Percentiles rank a stretch among this genome's conserved stretches.
These are phyloP conservation scores for Cardamine occulta DNA, from an alignment of 345 rosid genomes.

Conservation along the genomic window DNA sequence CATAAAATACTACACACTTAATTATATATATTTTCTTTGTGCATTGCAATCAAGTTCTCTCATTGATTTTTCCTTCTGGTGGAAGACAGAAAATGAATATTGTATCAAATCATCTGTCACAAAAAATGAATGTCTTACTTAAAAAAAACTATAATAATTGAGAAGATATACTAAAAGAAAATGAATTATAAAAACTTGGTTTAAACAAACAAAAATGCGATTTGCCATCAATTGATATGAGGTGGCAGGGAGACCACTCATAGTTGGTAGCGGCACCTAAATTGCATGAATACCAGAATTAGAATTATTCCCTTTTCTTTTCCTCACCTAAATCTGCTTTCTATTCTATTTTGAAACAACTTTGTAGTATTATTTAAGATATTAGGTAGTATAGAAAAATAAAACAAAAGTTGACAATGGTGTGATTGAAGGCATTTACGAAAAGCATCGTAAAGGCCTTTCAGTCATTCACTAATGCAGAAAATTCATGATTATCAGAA, in stretches of 20 bases:
- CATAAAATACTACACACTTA: neutral
- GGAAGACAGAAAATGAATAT: constrained; percentile 44
- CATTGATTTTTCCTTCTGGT: constrained; percentile 28
- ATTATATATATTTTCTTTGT: neutral
- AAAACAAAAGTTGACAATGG: constrained; percentile 14
- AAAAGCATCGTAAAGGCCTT: constrained; percentile 1
- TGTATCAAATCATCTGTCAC: constrained; percentile 49
- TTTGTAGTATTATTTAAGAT: constrained; percentile 12
- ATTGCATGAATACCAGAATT: constrained; percentile 32
- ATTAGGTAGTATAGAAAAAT: neutral
- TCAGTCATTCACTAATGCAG: constrained; percentile 17
- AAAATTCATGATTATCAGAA: constrained; percentile 10
- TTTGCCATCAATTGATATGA: constrained; percentile 38
- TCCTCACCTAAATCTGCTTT: neutral
- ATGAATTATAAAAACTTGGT: neutral
- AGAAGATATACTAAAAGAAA: constrained; percentile 19
- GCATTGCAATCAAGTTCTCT: constrained; percentile 36
- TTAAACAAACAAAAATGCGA: neutral
- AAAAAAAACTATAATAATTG: constrained; percentile 6
- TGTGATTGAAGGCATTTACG: constrained; percentile 24
- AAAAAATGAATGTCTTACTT: neutral
- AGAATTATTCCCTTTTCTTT: constrained; percentile 29
- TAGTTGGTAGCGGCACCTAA: constrained; percentile 36
- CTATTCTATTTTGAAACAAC: neutral
- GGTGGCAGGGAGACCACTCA: constrained; percentile 41